Percentiles rank a stretch among this genome's conserved stretches.
phyloP scores from a whole-genome alignment of 768 basidiomycete genomes.

The Collybia mongolica region DNA sequence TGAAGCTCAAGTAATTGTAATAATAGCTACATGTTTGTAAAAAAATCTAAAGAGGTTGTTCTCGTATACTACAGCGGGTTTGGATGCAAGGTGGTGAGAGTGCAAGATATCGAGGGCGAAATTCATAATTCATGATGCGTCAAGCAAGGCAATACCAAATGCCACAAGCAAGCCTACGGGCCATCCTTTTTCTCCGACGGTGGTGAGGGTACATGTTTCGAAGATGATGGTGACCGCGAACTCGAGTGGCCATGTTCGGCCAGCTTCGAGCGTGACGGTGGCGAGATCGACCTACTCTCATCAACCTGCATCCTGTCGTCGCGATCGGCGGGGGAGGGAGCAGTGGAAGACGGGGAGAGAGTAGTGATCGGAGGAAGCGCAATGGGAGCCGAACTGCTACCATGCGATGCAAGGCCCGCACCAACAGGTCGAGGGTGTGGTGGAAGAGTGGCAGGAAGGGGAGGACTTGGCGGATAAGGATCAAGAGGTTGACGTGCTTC shows the following conservation, averaged over 20 bases:
- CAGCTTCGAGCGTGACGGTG: constrained; percentile 52
- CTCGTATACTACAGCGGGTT: no score
- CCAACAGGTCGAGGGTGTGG: constrained; percentile 77
- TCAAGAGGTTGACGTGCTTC: constrained; percentile 56
- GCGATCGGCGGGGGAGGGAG: constrained; percentile 49
- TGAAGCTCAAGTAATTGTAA: no score
- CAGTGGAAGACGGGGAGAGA: constrained; percentile 58
- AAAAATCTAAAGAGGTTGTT: no score
- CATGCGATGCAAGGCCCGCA: constrained; percentile 42
- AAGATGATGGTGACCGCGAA: constrained; percentile 45
- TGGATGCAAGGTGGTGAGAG: no score
- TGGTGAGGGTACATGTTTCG: constrained; percentile 57
- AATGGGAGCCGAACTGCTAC: constrained; percentile 36
- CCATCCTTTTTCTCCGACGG: constrained; percentile 41
- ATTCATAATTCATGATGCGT: no score
- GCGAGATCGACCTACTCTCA: constrained; percentile 47
- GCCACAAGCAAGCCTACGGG: constrained; percentile 1
- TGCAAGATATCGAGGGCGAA: no score
- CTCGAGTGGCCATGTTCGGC: constrained; percentile 48
- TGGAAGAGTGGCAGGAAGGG: constrained; percentile 61
- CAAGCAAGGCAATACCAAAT: not conserved
- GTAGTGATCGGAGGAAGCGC: constrained; percentile 72
- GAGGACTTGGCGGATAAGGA: constrained; percentile 49
- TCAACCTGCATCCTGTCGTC: constrained; percentile 59
- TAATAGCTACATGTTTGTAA: no score